These are phyloP conservation scores for Colletotrichum tofieldiae DNA, from an alignment of 2,329 filamentous ascomycete genomes.

Conservation along the genomic window DNA sequence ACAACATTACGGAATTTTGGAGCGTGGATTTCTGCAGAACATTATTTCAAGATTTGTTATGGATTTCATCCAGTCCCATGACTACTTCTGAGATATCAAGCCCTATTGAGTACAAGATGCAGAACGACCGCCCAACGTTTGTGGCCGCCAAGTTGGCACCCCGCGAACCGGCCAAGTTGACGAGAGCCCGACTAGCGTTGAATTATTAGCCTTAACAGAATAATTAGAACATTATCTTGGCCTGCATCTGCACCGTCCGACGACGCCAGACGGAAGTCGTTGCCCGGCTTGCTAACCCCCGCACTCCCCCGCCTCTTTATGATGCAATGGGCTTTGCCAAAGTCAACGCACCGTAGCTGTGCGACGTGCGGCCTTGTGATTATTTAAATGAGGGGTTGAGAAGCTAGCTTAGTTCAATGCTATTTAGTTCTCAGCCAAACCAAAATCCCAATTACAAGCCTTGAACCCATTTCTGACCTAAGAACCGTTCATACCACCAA, in stretches of 20 bases:
- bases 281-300: constrained; percentile 33
- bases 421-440: background rate
- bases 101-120: no score
- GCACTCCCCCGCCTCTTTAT: constrained; percentile 38
- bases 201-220: background rate
- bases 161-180: no score
- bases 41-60: no score
- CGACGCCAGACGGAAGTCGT: constrained; percentile 32
- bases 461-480: background rate
- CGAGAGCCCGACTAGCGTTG: background rate
- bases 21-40: background rate
- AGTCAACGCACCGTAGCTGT: background rate
- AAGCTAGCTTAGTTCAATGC: background rate
- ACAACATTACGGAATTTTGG: background rate
- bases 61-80: background rate
- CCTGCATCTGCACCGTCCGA: background rate
- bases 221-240: background rate
- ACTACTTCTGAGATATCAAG: background rate
- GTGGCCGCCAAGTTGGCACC: background rate
- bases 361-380: background rate
- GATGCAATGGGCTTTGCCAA: constrained; percentile 25
- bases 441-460: no score
- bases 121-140: background rate
- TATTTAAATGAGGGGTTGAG: background rate
- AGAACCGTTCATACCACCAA: no score